phyloP scores from a whole-genome alignment of 75 land plant species.

The Chamaecyparis obtusa region DNA sequence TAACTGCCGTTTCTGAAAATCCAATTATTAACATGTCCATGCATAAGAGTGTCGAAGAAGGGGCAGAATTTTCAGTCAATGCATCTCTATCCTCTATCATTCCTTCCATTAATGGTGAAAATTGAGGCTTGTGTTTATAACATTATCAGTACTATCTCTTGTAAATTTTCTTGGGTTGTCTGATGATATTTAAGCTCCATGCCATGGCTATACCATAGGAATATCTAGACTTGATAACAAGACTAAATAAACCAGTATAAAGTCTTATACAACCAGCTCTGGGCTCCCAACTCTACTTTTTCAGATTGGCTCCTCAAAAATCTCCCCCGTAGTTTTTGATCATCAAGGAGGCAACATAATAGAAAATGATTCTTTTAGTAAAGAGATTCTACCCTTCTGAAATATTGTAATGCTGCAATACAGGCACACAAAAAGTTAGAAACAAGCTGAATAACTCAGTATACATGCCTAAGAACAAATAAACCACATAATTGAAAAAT shows the following conservation, averaged over 20 bases:
- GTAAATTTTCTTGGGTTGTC: neutral
- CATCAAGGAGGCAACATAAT: neutral
- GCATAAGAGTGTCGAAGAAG: neutral
- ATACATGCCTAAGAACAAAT: neutral
- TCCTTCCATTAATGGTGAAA: neutral
- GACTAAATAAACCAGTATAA: neutral
- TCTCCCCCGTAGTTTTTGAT: neutral
- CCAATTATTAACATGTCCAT: neutral
- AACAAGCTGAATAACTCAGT: neutral
- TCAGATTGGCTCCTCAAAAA: neutral
- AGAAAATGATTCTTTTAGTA: too few relatives aligned
- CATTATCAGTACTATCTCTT: neutral
- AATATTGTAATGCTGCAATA: neutral
- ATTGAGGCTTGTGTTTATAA: neutral
- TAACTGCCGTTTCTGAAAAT: neutral
- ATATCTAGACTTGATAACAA: neutral
- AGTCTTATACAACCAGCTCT: neutral
- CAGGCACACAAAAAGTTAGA: neutral
- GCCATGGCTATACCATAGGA: neutral
- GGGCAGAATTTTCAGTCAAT: neutral
- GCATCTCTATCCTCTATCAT: neutral
- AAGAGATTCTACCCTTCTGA: too few relatives aligned
- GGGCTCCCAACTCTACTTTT: neutral
- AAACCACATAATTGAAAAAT: neutral
- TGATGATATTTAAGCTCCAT: neutral